phyloP scores from a whole-genome alignment of 1,284 basidiomycete genomes.

The Apiotrichum akiyoshidainum region DNA sequence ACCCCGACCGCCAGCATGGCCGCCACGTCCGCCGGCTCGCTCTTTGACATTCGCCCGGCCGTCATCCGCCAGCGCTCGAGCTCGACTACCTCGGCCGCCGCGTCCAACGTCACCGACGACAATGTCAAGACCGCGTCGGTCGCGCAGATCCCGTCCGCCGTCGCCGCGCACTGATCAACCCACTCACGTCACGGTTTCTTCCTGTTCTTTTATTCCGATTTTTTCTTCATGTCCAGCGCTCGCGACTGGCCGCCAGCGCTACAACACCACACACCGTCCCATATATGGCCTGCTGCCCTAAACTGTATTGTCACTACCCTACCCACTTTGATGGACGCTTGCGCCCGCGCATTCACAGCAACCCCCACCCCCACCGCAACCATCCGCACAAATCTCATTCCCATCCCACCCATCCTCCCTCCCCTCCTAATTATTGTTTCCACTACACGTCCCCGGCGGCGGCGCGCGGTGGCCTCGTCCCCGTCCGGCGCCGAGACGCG shows the following conservation, averaged over 20 bases:
- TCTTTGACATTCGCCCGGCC: conserved; percentile 15
- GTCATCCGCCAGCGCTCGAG: conserved; percentile 17
- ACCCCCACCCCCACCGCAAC: no score
- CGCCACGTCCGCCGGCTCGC: conserved; percentile 13
- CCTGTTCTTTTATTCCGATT: neutral
- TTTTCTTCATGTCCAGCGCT: no score
- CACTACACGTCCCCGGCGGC: no score
- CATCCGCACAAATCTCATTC: neutral
- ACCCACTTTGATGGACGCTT: neutral
- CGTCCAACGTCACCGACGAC: conserved; percentile 9
- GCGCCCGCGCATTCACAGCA: neutral
- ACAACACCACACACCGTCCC: neutral
- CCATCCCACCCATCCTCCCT: no score
- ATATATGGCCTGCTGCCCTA: neutral
- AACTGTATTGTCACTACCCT: conserved; percentile 1
- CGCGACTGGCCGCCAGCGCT: no score
- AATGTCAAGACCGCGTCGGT: neutral
- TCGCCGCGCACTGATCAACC: conserved; percentile 1
- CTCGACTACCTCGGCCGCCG: conserved; percentile 8
- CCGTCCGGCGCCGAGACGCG: no score
- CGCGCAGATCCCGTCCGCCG: neutral
- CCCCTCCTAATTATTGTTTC: no score
- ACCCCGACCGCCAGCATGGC: conserved; percentile 20
- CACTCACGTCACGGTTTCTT: neutral
- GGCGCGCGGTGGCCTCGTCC: no score